Evolutionary conservation across 805 yeast species (phyloP).

Genomic region (Yarrowia osloensis): DNA sequence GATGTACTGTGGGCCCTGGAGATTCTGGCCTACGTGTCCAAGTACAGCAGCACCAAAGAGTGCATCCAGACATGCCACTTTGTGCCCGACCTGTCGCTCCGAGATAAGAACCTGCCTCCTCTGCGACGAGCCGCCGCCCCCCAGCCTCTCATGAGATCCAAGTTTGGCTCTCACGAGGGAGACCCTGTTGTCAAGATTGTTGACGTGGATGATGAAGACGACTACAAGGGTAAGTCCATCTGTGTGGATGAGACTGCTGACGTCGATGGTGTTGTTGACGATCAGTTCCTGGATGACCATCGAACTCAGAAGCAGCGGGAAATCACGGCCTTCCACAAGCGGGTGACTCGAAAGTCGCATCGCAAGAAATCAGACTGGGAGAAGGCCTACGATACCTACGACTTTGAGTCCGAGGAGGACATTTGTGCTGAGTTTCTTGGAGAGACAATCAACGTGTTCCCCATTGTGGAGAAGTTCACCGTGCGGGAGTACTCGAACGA

Average conservation of each 20-base stretch:
- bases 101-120: slow-evolving; percentile 39
- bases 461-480: slow-evolving; percentile 89
- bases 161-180: slow-evolving; percentile 20
- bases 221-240: slow-evolving; percentile 31
- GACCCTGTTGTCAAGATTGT: slow-evolving; percentile 31
- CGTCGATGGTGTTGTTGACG: slow-evolving; percentile 20
- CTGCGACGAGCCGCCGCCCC: slow-evolving; percentile 32
- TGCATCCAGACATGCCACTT: slow-evolving; percentile 73
- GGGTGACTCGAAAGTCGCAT: slow-evolving; percentile 15
- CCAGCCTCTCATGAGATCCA: slow-evolving; percentile 27
- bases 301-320: slow-evolving; percentile 27
- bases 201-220: slow-evolving; percentile 34
- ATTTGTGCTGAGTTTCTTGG: slow-evolving; percentile 51
- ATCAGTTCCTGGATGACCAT: slow-evolving; percentile 24
- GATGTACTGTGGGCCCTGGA: slow-evolving; percentile 94
- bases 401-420: slow-evolving; percentile 42
- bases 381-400: slow-evolving; percentile 40
- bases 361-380: slow-evolving; percentile 26
- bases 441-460: slow-evolving; percentile 66
- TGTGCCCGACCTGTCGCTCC: slow-evolving; percentile 63
- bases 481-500: slow-evolving; percentile 68
- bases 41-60: slow-evolving; percentile 78
- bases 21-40: slow-evolving; percentile 87
- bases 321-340: slow-evolving; percentile 23
- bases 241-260: slow-evolving; percentile 28